phyloP scores from a whole-genome alignment of 2,329 filamentous ascomycete species.

The Fusarium sp. region DNA sequence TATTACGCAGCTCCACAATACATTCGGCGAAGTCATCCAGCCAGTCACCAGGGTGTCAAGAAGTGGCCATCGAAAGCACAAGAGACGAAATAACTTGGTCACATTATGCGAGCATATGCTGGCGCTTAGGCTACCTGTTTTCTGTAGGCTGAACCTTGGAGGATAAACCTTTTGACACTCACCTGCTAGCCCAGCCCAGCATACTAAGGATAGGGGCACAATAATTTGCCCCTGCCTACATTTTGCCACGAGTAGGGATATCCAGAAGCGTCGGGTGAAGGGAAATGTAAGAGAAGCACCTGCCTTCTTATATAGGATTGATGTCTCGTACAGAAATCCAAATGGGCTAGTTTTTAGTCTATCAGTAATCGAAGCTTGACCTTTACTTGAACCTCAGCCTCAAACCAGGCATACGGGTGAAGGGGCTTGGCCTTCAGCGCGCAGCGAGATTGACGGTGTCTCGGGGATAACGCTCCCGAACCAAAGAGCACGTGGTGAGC shows the following conservation, averaged over 20 bases:
- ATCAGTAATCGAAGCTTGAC: not conserved
- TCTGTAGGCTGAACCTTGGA: not conserved
- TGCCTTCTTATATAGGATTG: not conserved
- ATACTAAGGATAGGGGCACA: not conserved
- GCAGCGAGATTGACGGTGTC: not conserved
- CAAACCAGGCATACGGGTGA: not conserved
- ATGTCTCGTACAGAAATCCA: not conserved
- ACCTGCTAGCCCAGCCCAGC: not conserved
- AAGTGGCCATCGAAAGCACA: not conserved
- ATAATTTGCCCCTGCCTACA: not conserved
- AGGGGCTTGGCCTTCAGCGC: not conserved
- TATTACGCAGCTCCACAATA: not conserved
- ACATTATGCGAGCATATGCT: not conserved
- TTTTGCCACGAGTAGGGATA: not conserved
- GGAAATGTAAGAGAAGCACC: not conserved
- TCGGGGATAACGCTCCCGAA: not conserved
- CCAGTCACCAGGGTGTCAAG: not conserved
- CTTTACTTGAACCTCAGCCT: not conserved
- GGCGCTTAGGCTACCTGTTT: not conserved
- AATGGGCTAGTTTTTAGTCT: not conserved
- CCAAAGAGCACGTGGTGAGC: not conserved
- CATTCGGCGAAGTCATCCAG: not conserved
- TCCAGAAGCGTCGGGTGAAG: not conserved
- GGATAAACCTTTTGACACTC: not conserved
- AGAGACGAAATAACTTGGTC: not conserved